Conservation (phyloP, 1,284 basidiomycete genomes). For the Moesziomyces parantarcticus region DNA sequence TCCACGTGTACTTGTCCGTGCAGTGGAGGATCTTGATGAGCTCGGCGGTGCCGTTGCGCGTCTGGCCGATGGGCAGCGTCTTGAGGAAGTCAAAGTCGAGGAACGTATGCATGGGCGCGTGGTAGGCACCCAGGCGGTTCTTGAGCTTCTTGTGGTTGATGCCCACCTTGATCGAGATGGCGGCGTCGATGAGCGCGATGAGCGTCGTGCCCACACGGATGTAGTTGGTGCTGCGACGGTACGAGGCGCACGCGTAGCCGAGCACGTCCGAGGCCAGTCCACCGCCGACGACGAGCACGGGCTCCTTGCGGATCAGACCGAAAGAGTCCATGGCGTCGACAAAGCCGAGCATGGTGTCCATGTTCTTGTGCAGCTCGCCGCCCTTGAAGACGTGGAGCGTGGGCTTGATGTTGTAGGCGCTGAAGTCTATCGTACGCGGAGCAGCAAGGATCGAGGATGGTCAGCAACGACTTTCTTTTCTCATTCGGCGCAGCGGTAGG, state of each 20-base stretch:
- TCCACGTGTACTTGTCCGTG: conserved; percentile 69
- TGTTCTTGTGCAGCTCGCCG: conserved; percentile 71
- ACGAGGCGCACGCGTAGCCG: conserved; percentile 70
- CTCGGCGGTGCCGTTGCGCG: conserved; percentile 71
- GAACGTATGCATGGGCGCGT: conserved; percentile 71
- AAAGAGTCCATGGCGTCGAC: conserved; percentile 70
- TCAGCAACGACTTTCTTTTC: conserved; percentile 1
- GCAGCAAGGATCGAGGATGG: conserved; percentile 25
- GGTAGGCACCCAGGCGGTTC: conserved; percentile 69
- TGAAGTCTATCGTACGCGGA: conserved; percentile 65
- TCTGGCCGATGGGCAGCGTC: conserved; percentile 70
- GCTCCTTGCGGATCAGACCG: conserved; percentile 71
- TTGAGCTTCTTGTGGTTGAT: conserved; percentile 65
- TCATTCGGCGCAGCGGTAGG: too few species aligned
- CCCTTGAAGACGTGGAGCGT: conserved; percentile 70
- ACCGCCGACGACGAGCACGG: conserved; percentile 70
- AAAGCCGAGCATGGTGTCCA: conserved; percentile 70
- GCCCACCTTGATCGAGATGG: conserved; percentile 70
- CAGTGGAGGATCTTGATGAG: conserved; percentile 71
- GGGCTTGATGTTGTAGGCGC: conserved; percentile 68
- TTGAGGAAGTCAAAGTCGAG: conserved; percentile 71
- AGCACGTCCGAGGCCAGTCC: conserved; percentile 69
- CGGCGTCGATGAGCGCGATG: conserved; percentile 70
- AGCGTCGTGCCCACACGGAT: conserved; percentile 71
- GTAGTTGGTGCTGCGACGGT: conserved; percentile 70